Percentiles rank a stretch among this genome's conserved stretches.
Conservation (phyloP, 371 early-diverging fungal species). For the Zychaea mexicana region DNA sequence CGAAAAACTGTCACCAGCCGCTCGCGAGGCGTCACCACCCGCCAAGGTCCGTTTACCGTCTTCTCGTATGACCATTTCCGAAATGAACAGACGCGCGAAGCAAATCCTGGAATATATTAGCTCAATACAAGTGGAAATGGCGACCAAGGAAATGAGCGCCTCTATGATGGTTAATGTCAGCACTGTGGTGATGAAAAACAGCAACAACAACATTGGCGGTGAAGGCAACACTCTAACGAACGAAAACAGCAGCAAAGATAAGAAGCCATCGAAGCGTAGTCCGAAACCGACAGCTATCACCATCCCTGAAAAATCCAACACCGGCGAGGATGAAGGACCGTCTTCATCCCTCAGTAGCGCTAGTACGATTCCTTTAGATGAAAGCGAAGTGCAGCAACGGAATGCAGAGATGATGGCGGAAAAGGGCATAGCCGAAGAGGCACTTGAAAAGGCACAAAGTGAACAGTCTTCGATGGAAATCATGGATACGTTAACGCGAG, state of each 20-base stretch:
- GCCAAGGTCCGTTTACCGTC: constrained; percentile 54
- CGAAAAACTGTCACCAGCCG: constrained; percentile 14
- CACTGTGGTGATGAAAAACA: no score
- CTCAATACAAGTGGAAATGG: constrained; percentile 54
- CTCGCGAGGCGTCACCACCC: constrained; percentile 44
- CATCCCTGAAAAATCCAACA: constrained; percentile 25
- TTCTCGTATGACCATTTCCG: constrained; percentile 52
- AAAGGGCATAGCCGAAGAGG: constrained; percentile 34
- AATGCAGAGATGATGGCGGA: constrained; percentile 11
- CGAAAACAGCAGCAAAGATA: neutral
- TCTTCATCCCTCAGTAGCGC: constrained; percentile 41
- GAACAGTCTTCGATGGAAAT: constrained; percentile 40
- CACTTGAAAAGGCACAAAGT: constrained; percentile 18
- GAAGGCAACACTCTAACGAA: neutral
- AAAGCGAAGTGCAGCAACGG: constrained; percentile 13
- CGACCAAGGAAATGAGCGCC: constrained; percentile 18
- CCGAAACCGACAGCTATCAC: constrained; percentile 25
- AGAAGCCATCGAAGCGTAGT: neutral
- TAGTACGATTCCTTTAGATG: constrained; percentile 42
- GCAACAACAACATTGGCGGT: neutral
- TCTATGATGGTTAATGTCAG: no score
- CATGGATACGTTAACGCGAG: constrained; percentile 47
- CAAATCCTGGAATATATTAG: constrained; percentile 60
- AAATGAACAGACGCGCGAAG: constrained; percentile 64
- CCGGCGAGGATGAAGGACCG: constrained; percentile 22